These are phyloP conservation scores for Exophiala calicioides DNA, from an alignment of 2,329 filamentous ascomycete species.

Conservation along the genomic window DNA sequence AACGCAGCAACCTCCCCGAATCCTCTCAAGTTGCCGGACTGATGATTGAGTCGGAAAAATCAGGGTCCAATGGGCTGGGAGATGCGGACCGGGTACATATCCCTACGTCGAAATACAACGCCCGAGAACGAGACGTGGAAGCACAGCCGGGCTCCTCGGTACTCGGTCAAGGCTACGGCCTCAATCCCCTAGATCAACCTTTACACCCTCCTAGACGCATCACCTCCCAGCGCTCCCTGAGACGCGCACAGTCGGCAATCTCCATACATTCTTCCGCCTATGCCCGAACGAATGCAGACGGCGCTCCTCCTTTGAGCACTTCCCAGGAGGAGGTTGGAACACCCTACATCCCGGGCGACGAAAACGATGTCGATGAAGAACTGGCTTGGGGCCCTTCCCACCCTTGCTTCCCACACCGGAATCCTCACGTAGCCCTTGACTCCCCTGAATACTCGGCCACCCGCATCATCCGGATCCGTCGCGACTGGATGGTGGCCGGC, in stretches of 20 bases:
- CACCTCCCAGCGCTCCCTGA: slow-evolving; percentile 29
- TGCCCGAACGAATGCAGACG: slow-evolving; percentile 32
- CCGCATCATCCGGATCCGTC: slow-evolving; percentile 83
- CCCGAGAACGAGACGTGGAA: slow-evolving; percentile 15
- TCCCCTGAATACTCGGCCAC: slow-evolving; percentile 75
- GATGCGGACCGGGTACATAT: slow-evolving; percentile 21
- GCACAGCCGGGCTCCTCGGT: slow-evolving; percentile 21
- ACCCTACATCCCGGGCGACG: slow-evolving; percentile 36
- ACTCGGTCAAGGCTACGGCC: slow-evolving; percentile 29
- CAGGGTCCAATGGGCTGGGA: slow-evolving; percentile 18
- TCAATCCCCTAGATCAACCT: slow-evolving; percentile 30
- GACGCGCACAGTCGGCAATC: slow-evolving; percentile 42
- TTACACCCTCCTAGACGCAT: slow-evolving; percentile 31
- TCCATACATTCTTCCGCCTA: slow-evolving; percentile 44
- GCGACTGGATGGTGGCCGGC: slow-evolving; percentile 88
- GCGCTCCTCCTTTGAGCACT: slow-evolving; percentile 31
- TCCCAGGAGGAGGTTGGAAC: slow-evolving; percentile 28
- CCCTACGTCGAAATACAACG: slow-evolving; percentile 24
- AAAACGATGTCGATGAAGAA: slow-evolving; percentile 63
- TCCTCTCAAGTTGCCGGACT: slow-evolving; percentile 12
- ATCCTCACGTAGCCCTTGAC: slow-evolving; percentile 80
- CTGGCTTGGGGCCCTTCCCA: slow-evolving; percentile 91
- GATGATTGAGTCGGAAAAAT: slow-evolving; percentile 26
- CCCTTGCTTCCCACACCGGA: slow-evolving; percentile 90
- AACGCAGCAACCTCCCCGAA: slow-evolving; percentile 38